phyloP scores from a whole-genome alignment of 164 flowering plant genomes.

The Aristolochia fimbriata region DNA sequence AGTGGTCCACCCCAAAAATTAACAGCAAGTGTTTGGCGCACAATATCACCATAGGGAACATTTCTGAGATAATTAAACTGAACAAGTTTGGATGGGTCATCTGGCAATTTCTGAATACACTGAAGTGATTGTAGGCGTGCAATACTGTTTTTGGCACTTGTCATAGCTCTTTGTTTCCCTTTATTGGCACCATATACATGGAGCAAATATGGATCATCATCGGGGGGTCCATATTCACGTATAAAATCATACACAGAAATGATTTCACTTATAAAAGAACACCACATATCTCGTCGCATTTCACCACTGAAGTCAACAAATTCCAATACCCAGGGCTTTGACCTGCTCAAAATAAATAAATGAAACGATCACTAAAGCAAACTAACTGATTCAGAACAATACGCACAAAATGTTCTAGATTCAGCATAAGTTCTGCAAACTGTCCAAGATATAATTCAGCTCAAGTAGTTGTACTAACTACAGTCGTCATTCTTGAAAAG shows the following conservation, averaged over 20 bases:
- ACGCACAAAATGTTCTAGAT: too few relatives aligned
- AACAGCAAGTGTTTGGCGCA: constrained; percentile 78
- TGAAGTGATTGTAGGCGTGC: constrained; percentile 86
- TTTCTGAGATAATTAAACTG: constrained; percentile 65
- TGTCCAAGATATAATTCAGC: too few relatives aligned
- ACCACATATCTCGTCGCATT: constrained; percentile 93
- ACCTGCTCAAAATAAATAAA: constrained; percentile 28
- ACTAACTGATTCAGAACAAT: too few relatives aligned
- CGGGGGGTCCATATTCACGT: constrained; percentile 70
- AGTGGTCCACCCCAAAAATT: constrained; percentile 85
- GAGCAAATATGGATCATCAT: constrained; percentile 43
- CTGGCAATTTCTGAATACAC: constrained; percentile 53
- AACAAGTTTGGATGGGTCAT: constrained; percentile 79
- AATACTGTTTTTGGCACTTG: constrained; percentile 51
- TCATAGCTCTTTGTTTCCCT: constrained; percentile 56
- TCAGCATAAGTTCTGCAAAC: too few relatives aligned
- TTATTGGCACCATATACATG: constrained; percentile 67
- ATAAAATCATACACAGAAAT: constrained; percentile 62
- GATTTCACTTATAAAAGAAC: constrained; percentile 76
- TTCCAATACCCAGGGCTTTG: constrained; percentile 67
- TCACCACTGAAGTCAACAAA: constrained; percentile 93
- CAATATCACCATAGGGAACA: constrained; percentile 76
- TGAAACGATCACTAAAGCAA: too few relatives aligned
- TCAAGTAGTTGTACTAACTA: too few relatives aligned
- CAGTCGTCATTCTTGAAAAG: too few relatives aligned